Conservation (phyloP, 2,329 filamentous ascomycete genomes). For the Byssothecium circinans region DNA sequence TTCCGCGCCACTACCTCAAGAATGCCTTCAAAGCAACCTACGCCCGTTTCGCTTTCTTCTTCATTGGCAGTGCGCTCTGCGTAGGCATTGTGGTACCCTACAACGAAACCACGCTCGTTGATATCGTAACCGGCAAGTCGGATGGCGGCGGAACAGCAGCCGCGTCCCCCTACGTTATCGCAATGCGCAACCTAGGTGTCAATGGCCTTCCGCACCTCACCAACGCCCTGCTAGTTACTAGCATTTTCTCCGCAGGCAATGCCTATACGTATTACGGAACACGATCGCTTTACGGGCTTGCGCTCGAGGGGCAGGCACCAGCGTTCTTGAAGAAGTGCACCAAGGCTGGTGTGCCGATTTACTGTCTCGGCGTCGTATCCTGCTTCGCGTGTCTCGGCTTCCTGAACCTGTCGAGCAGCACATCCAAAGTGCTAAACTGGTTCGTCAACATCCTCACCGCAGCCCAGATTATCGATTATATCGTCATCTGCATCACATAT, state of each 20-base stretch:
- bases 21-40: conserved; percentile 48
- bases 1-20: conserved; percentile 44
- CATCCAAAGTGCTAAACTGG: conserved; percentile 71
- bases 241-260: conserved; percentile 59
- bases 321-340: conserved; percentile 60
- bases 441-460: conserved; percentile 73
- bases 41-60: conserved; percentile 46
- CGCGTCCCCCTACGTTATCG: conserved; percentile 63
- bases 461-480: conserved; percentile 54
- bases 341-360: conserved; percentile 66
- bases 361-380: conserved; percentile 67
- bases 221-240: conserved; percentile 56
- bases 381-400: conserved; percentile 70
- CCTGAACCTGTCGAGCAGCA: conserved; percentile 67
- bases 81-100: conserved; percentile 57
- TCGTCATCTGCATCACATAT: conserved; percentile 57
- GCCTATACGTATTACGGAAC: conserved; percentile 56
- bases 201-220: conserved; percentile 57
- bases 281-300: conserved; percentile 53
- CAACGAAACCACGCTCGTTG: conserved; percentile 70
- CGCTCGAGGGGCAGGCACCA: conserved; percentile 53
- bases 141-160: conserved; percentile 49
- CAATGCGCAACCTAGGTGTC: conserved; percentile 55
- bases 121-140: conserved; percentile 33
- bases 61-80: conserved; percentile 44